A percentile compares a stretch with the other conserved stretches of the same genome.
Evolutionary conservation across 345 rosid genomes (phyloP).

Genomic region (Salix purpurea): DNA sequence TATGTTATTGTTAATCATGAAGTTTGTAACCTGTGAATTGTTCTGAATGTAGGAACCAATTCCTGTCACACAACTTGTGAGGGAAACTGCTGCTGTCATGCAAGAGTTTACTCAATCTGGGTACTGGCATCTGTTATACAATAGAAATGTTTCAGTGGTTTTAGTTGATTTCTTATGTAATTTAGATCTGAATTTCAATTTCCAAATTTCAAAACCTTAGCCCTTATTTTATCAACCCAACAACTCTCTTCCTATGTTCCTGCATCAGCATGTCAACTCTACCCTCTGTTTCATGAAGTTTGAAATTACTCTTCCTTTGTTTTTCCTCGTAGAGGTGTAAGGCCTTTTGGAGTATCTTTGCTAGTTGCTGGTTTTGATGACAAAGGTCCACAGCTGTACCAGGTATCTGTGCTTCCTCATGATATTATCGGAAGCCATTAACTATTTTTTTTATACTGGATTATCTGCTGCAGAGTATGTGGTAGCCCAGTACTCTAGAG

Average conservation of each 20-base stretch:
- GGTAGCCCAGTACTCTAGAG: background rate
- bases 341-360: conserved; percentile 95
- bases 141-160: background rate
- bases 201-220: background rate
- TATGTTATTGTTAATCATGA: background rate
- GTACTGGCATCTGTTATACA: conserved; percentile 30
- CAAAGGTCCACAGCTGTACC: conserved; percentile 89
- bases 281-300: background rate
- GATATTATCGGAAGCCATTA: background rate
- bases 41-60: conserved; percentile 65
- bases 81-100: conserved; percentile 98
- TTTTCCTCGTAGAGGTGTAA: conserved; percentile 60
- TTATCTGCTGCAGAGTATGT: background rate
- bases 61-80: conserved; percentile 95
- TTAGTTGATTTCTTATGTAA: background rate
- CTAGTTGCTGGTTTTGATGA: conserved; percentile 91
- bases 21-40: background rate
- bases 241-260: background rate
- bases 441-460: background rate
- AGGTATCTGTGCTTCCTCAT: conserved; percentile 41
- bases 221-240: background rate
- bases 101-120: conserved; percentile 98
- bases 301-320: background rate
- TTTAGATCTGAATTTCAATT: background rate
- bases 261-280: background rate